phyloP scores from a whole-genome alignment of 768 basidiomycete genomes.

The Xerocomellus chrysenteron region DNA sequence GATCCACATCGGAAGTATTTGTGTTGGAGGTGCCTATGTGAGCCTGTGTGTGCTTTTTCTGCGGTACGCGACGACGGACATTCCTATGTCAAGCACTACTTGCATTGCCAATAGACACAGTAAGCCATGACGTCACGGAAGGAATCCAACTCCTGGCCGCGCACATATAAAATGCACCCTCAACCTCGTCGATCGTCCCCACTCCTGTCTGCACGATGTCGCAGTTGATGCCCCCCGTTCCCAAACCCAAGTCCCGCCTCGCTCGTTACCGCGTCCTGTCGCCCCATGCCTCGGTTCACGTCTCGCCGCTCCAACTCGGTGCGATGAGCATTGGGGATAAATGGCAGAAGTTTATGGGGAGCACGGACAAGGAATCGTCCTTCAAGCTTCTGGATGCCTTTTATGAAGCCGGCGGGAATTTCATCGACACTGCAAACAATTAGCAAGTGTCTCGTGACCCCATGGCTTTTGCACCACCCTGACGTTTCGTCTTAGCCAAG shows the following conservation, averaged over 20 bases:
- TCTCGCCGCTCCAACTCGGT: constrained; percentile 48
- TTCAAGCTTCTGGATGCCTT: constrained; percentile 49
- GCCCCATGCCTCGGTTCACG: constrained; percentile 42
- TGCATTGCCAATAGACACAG: background rate
- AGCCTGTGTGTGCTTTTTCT: too few relatives aligned
- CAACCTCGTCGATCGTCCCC: background rate
- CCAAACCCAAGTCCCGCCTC: constrained; percentile 33
- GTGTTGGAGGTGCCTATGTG: background rate
- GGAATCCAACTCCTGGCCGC: background rate
- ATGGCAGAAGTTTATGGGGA: constrained; percentile 36
- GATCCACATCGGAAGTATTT: background rate
- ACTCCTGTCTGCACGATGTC: constrained; percentile 1
- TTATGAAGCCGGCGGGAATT: constrained; percentile 46
- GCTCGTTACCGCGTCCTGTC: constrained; percentile 40
- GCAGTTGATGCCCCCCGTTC: constrained; percentile 11
- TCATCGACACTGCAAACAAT: constrained; percentile 49
- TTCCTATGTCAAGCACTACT: background rate
- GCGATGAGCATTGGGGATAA: constrained; percentile 47
- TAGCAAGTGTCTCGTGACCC: constrained; percentile 30
- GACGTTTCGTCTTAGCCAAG: constrained; percentile 37
- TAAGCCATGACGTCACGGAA: background rate
- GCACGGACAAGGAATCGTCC: constrained; percentile 40
- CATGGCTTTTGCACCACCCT: background rate
- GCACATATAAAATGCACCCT: background rate
- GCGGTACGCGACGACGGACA: too few relatives aligned